Percentiles rank a stretch among this genome's conserved stretches.
phyloP scores from a whole-genome alignment of 192 early-diverging fungal species.

The Umbelopsis vinacea region DNA sequence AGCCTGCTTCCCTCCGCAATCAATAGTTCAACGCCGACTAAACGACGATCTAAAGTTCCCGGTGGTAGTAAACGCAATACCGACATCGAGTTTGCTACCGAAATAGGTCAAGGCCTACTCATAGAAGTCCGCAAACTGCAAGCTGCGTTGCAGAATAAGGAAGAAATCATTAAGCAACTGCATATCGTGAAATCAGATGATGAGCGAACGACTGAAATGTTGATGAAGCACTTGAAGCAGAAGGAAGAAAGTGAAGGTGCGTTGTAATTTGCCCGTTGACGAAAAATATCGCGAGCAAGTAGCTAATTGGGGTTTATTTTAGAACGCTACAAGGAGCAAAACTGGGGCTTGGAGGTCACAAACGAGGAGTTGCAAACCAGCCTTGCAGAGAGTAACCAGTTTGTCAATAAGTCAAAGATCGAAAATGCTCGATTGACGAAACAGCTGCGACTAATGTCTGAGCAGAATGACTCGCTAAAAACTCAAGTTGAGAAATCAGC shows the following conservation, averaged over 20 bases:
- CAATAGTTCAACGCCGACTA: constrained; percentile 20
- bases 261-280: background rate
- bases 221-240: constrained; percentile 47
- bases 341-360: constrained; percentile 56
- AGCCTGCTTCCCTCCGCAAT: constrained; percentile 24
- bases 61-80: constrained; percentile 23
- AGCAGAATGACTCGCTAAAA: constrained; percentile 64
- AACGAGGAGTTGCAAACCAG: constrained; percentile 51
- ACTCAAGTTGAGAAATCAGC: constrained; percentile 55
- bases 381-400: constrained; percentile 44
- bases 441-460: constrained; percentile 52
- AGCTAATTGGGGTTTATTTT: background rate
- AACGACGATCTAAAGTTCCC: constrained; percentile 30
- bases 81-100: constrained; percentile 50
- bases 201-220: constrained; percentile 53
- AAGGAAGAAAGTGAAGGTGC: constrained; percentile 59
- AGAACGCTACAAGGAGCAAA: constrained; percentile 59
- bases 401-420: constrained; percentile 42
- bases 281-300: background rate
- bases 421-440: constrained; percentile 61
- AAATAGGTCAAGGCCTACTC: constrained; percentile 49
- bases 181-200: constrained; percentile 51
- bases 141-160: constrained; percentile 45
- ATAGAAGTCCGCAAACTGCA: constrained; percentile 48
- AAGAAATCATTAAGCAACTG: constrained; percentile 41